phyloP scores from a whole-genome alignment of 257 asterid species.

The Solanum pinnatisectum region DNA sequence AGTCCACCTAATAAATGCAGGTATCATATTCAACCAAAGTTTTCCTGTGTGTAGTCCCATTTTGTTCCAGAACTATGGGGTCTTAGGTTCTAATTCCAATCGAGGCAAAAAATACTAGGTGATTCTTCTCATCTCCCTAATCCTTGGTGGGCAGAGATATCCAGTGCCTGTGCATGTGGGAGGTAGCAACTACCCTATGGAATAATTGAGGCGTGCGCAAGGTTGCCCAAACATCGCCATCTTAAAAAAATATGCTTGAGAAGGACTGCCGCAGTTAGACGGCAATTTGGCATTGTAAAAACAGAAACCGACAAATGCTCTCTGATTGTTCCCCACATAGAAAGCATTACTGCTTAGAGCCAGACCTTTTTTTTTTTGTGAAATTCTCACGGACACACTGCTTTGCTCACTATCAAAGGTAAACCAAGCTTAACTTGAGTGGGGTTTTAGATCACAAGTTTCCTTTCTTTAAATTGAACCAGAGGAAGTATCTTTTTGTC shows the following conservation, averaged over 20 bases:
- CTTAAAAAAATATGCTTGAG: not conserved
- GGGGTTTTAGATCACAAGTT: not conserved
- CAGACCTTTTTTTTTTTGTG: not conserved
- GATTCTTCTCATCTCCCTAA: not conserved
- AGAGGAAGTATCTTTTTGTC: not conserved
- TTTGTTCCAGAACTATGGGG: not conserved
- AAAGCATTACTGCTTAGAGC: not conserved
- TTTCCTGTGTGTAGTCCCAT: not conserved
- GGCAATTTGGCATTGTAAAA: not conserved
- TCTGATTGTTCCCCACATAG: not conserved
- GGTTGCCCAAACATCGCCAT: not conserved
- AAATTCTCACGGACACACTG: not conserved
- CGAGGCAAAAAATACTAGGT: not conserved
- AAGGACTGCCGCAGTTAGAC: not conserved
- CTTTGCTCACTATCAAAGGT: not conserved
- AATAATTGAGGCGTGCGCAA: not conserved
- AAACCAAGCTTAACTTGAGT: not conserved
- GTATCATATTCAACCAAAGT: not conserved
- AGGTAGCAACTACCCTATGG: not conserved
- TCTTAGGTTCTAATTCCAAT: not conserved
- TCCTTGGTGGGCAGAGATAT: not conserved
- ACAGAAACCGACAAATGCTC: not conserved
- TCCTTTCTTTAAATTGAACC: not conserved
- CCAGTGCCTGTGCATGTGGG: not conserved
- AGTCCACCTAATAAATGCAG: not conserved